Percentiles rank a stretch among this genome's conserved stretches.
These are phyloP conservation scores for Rhizopogon rudus DNA, from an alignment of 768 basidiomycete genomes.

Conservation along the genomic window DNA sequence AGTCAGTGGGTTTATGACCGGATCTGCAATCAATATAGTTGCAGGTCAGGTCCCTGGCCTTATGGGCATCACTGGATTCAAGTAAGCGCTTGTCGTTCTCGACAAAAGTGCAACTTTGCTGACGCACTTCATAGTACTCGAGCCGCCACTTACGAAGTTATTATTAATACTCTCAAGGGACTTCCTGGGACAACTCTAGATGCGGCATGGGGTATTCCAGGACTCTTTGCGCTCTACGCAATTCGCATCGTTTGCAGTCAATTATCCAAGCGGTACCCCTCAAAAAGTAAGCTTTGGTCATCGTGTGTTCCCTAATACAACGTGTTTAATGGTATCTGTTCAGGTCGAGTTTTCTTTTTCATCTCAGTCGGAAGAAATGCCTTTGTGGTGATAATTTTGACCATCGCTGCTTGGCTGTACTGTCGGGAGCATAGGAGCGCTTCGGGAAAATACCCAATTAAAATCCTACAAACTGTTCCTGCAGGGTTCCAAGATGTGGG, in stretches of 20 bases:
- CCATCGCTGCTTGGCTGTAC: constrained; percentile 84
- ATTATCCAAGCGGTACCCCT: constrained; percentile 55
- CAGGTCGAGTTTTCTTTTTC: constrained; percentile 75
- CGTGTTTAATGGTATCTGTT: constrained; percentile 1
- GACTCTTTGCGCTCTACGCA: constrained; percentile 62
- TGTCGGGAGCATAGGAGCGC: constrained; percentile 54
- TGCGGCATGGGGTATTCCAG: constrained; percentile 86
- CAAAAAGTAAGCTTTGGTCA: constrained; percentile 38
- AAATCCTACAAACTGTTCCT: constrained; percentile 79
- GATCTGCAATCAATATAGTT: constrained; percentile 91
- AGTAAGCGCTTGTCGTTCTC: constrained; percentile 41
- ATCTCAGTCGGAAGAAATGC: constrained; percentile 73
- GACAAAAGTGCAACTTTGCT: neutral
- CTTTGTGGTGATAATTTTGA: constrained; percentile 85
- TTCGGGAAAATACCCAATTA: constrained; percentile 75
- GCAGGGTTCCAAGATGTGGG: constrained; percentile 69
- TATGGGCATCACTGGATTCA: constrained; percentile 82
- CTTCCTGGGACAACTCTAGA: constrained; percentile 68
- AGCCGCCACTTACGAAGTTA: constrained; percentile 77
- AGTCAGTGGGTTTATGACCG: constrained; percentile 93
- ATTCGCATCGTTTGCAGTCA: constrained; percentile 56
- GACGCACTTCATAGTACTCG: constrained; percentile 55
- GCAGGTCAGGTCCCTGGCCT: constrained; percentile 85
- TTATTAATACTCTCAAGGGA: constrained; percentile 90
- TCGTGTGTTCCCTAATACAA: neutral